These are phyloP conservation scores for Mortierella antarctica DNA, from an alignment of 192 early-diverging fungal species.

Conservation along the genomic window DNA sequence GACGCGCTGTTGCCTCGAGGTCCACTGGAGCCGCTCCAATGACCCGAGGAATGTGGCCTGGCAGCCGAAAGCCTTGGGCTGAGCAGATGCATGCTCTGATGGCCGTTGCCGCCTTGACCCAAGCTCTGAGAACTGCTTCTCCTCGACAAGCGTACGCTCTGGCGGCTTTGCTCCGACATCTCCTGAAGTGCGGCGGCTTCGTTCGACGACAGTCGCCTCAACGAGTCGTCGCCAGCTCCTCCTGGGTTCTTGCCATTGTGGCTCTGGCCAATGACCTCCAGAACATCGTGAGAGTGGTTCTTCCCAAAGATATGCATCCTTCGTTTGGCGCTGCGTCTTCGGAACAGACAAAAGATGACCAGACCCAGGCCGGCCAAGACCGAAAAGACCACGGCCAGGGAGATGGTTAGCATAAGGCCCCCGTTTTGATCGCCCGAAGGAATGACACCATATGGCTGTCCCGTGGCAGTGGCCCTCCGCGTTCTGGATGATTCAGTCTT, in stretches of 20 bases:
- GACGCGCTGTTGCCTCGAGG: not conserved
- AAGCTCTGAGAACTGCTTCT: constrained; percentile 29
- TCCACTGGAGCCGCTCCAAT: not conserved
- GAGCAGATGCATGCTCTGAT: not conserved
- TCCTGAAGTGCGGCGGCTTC: constrained; percentile 12
- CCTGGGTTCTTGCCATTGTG: constrained; percentile 3
- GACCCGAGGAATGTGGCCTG: constrained; percentile 8
- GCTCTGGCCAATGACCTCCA: no score
- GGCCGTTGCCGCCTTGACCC: not conserved
- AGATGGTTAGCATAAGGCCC: constrained; percentile 21
- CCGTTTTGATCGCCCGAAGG: not conserved
- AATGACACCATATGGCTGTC: not conserved
- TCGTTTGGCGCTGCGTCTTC: not conserved
- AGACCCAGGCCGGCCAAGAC: constrained; percentile 21
- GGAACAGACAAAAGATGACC: constrained; percentile 8
- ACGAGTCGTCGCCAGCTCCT: not conserved
- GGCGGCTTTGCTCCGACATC: constrained; percentile 35
- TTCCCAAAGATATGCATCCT: not conserved
- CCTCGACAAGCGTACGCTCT: constrained; percentile 9
- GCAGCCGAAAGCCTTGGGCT: not conserved
- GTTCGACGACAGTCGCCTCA: no score
- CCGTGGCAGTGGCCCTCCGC: no score
- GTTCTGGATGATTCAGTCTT: not conserved
- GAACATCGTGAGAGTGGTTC: no score
- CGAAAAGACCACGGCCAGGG: constrained; percentile 23